phyloP scores from a whole-genome alignment of 176 grass and related monocot species.

The Phoenix roebelenii region DNA sequence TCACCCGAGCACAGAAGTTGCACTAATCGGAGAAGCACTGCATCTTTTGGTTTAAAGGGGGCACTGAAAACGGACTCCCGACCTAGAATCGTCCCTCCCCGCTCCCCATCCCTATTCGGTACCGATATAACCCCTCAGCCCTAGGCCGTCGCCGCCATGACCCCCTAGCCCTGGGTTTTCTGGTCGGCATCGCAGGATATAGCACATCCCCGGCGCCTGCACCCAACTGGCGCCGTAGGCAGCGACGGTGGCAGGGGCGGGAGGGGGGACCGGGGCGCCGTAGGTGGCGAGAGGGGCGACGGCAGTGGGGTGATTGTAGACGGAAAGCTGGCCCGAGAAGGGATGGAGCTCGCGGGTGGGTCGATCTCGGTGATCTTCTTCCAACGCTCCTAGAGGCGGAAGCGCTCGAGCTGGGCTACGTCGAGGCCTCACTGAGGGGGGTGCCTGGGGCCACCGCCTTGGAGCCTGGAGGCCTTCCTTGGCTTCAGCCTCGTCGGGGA shows the following conservation, averaged over 20 bases:
- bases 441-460: constrained; percentile 8
- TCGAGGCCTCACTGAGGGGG: constrained; percentile 21
- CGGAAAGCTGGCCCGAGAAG: constrained; percentile 2
- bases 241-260: neutral
- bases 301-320: neutral
- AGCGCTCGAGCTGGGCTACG: constrained; percentile 21
- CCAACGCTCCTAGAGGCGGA: constrained; percentile 5
- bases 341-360: neutral
- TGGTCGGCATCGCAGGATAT: neutral
- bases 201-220: neutral
- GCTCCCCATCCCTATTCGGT: neutral
- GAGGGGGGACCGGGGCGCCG: constrained; percentile 19
- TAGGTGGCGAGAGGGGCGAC: constrained; percentile 18
- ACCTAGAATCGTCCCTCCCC: neutral
- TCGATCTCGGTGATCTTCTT: constrained; percentile 13
- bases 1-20: constrained; percentile 23
- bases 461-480: constrained; percentile 3
- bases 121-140: neutral
- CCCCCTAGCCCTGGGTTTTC: no score
- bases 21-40: constrained; percentile 19
- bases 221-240: neutral
- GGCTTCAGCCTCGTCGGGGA: constrained; percentile 4
- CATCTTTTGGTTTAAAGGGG: constrained; percentile 29
- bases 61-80: constrained; percentile 18
- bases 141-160: no score